Evolutionary conservation across 306 rosid species (phyloP).

Genomic region (Rosa chinensis): DNA sequence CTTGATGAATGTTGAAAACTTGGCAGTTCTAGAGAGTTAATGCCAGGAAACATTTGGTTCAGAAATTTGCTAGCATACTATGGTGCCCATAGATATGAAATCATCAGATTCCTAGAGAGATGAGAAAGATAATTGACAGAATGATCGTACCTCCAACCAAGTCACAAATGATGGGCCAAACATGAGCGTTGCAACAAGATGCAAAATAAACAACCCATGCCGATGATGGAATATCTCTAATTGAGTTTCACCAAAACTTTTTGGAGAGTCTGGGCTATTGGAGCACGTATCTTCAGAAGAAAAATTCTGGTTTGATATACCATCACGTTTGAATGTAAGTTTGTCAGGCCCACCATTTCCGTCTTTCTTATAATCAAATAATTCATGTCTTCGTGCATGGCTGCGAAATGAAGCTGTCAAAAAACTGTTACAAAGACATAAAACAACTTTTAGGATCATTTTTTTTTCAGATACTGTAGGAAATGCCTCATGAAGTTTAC

Average conservation of each 20-base stretch:
- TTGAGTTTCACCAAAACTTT: constrained; percentile 80
- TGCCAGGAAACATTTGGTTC: neutral
- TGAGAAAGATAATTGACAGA: constrained; percentile 8
- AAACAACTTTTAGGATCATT: constrained; percentile 39
- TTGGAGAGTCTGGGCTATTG: constrained; percentile 62
- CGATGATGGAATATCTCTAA: constrained; percentile 81
- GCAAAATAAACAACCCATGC: constrained; percentile 85
- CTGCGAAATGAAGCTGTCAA: constrained; percentile 81
- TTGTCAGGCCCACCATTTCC: constrained; percentile 41
- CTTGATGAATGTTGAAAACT: constrained; percentile 10
- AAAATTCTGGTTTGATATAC: constrained; percentile 46
- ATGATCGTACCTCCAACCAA: constrained; percentile 82
- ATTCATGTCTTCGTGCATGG: constrained; percentile 49
- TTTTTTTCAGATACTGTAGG: neutral
- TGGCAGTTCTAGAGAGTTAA: neutral
- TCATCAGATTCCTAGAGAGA: too few relatives aligned
- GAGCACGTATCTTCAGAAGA: constrained; percentile 48
- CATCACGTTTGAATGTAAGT: constrained; percentile 48
- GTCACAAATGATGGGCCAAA: constrained; percentile 84
- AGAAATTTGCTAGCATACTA: neutral
- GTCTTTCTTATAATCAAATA: constrained; percentile 40
- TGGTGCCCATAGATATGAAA: neutral
- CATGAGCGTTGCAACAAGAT: constrained; percentile 75
- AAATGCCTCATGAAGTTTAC: constrained; percentile 12
- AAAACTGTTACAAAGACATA: constrained; percentile 66